Percentiles rank a stretch among this genome's conserved stretches.
phyloP scores from a whole-genome alignment of 345 rosid species.

The Viola odorata region DNA sequence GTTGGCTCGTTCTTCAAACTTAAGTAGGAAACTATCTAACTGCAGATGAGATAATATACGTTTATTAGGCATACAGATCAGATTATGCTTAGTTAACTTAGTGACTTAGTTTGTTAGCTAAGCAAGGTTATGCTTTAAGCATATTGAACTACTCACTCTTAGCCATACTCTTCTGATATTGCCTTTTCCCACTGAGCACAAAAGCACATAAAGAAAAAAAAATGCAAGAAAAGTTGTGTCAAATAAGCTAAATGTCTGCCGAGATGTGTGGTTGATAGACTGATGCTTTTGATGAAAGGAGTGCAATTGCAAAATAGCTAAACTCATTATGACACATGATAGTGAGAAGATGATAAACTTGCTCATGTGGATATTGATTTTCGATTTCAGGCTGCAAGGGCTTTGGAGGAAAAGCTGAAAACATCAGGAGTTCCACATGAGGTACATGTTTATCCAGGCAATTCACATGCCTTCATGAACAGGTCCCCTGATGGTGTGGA shows the following conservation, averaged over 20 bases:
- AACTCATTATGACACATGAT: not conserved
- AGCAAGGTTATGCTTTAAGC: no score
- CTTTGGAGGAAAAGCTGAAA: conserved; percentile 76
- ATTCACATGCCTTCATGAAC: conserved; percentile 82
- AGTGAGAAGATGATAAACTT: not conserved
- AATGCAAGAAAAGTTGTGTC: not conserved
- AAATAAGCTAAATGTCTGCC: not conserved
- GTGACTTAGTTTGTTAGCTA: no score
- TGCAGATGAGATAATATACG: no score
- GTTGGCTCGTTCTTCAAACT: no score
- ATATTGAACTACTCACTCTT: no score
- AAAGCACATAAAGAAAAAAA: not conserved
- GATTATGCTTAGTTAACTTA: no score
- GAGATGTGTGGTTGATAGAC: no score
- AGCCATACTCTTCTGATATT: no score
- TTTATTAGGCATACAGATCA: no score
- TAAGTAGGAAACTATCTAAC: no score
- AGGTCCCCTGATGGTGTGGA: conserved; percentile 61
- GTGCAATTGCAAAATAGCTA: not conserved
- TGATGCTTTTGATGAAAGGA: no score
- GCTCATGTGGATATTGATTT: not conserved
- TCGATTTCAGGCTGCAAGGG: conserved; percentile 66
- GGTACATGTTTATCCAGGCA: conserved; percentile 76
- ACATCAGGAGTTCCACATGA: conserved; percentile 64
- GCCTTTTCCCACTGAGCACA: not conserved